Base-by-base conservation (phyloP, 2,329 filamentous ascomycete species). In the Xylariaceae sp. region DNA sequence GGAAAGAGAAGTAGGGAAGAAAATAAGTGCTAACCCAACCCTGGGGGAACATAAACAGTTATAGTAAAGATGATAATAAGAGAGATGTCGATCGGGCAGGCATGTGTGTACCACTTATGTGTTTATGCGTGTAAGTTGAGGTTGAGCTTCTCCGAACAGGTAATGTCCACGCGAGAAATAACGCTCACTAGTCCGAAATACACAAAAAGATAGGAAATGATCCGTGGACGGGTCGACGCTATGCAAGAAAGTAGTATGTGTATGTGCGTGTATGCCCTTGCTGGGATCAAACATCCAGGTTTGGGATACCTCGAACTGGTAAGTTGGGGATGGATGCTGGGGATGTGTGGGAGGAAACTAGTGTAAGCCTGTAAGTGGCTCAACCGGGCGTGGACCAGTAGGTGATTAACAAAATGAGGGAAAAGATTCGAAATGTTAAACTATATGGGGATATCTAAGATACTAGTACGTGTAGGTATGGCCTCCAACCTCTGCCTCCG, bases 231-330 rank as follows among this genome's bases (percentile, higher is more conserved):
- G 56, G 50, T 62, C 52, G 48, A 37, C 7, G 32, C 32, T 37
- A 37, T 64, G 62, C 62, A 64, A 60, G 60, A 61, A 54, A 60
- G 26, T 43, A 51, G 40, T 48, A 54, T 56, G 52, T 54, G 53
- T 26, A 37, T 37, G 32, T 37, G 32, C 14, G 32, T 37, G 32
- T 10, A 10, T 54, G 57, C 52, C 54, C 59, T 56, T 55, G 56
- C 54, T 52, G 55, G 58, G 56, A 63, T 59, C 59, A 57, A 58
- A 62, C 32, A 37, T 53, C 51, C 50, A 53, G 53, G 57, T 61
- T 61, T 59, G 60, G 32, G 49, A 40, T 49, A 32, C 47, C 47
- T 49, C 47, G 47, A 42, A 23, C 41, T 49, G 20, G 37, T 19
- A 59, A 43, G 53, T 48, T 57, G 54, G 57, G 59, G 50, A 50